phyloP scores from a whole-genome alignment of 2,329 filamentous ascomycete genomes.

The Stagonosporopsis chrysanthemi region DNA sequence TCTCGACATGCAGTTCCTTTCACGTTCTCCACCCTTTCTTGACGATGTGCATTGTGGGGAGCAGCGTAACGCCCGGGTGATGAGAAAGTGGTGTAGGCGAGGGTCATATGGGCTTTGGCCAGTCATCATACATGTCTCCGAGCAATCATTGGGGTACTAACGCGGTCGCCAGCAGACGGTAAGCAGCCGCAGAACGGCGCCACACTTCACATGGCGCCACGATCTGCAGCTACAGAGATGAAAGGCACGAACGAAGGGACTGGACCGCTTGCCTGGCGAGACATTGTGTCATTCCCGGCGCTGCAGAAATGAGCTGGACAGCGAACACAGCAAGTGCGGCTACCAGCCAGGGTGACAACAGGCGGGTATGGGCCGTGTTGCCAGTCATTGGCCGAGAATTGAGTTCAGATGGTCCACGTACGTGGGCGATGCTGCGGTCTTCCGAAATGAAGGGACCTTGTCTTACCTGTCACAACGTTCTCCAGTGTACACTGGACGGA shows the following conservation, averaged over 20 bases:
- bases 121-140: slow-evolving; percentile 36
- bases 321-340: slow-evolving; percentile 31
- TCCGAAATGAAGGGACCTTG: slow-evolving; percentile 52
- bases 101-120: slow-evolving; percentile 29
- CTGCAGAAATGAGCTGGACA: slow-evolving; percentile 30
- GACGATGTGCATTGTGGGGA: slow-evolving; percentile 46
- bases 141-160: slow-evolving; percentile 36
- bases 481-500: neutral
- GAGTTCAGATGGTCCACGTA: slow-evolving; percentile 47
- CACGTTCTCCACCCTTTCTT: slow-evolving; percentile 25
- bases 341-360: slow-evolving; percentile 34
- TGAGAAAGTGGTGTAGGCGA: slow-evolving; percentile 16
- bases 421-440: slow-evolving; percentile 48
- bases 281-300: slow-evolving; percentile 35
- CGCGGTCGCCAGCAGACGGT: slow-evolving; percentile 23
- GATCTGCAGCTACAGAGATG: slow-evolving; percentile 19
- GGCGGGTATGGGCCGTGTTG: slow-evolving; percentile 34
- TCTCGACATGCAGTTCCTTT: slow-evolving; percentile 18
- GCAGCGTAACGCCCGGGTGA: slow-evolving; percentile 39
- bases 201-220: slow-evolving; percentile 43
- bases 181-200: slow-evolving; percentile 34
- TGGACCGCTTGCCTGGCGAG: slow-evolving; percentile 36
- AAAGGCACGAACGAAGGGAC: slow-evolving; percentile 30
- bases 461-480: slow-evolving; percentile 37
- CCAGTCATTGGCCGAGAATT: slow-evolving; percentile 43